Percentiles rank a stretch among this genome's conserved stretches.
Evolutionary conservation across 2,329 filamentous ascomycete species (phyloP).

Genomic region (Ustilaginoidea virens): DNA sequence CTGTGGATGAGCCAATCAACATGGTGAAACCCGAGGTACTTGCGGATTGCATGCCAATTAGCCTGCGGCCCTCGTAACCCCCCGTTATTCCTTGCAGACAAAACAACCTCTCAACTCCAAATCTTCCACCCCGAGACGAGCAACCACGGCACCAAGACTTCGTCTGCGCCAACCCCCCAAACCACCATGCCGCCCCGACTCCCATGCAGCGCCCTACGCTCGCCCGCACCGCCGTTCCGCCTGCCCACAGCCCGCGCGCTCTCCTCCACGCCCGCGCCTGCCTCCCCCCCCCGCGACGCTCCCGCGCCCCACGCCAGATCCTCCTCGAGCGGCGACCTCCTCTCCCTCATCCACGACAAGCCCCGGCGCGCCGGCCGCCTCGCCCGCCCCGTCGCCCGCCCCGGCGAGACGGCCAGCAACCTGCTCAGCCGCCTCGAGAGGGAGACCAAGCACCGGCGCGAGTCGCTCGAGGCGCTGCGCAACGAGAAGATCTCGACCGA

Average conservation of each 20-base stretch:
- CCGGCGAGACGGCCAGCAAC: conserved; percentile 13
- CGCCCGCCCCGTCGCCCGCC: conserved; percentile 1
- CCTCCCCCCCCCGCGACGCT: conserved; percentile 11
- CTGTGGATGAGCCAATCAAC: too few relatives aligned
- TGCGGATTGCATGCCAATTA: too few relatives aligned
- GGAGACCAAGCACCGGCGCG: conserved; percentile 20
- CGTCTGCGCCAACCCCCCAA: too few relatives aligned
- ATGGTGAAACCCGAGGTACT: too few relatives aligned
- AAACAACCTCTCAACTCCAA: too few relatives aligned
- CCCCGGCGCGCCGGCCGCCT: background rate
- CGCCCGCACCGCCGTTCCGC: conserved; percentile 3
- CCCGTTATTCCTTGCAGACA: too few relatives aligned
- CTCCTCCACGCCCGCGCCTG: conserved; percentile 13
- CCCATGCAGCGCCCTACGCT: conserved; percentile 12
- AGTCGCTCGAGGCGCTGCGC: conserved; percentile 11
- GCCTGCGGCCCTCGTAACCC: too few relatives aligned
- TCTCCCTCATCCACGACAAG: conserved; percentile 8
- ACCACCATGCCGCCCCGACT: conserved; percentile 27
- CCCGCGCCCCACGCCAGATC: conserved; percentile 2
- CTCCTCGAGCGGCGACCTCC: conserved; percentile 11
- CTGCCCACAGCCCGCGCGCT: conserved; percentile 12
- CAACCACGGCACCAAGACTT: too few relatives aligned
- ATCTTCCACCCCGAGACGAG: too few relatives aligned
- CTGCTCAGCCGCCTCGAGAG: conserved; percentile 14
- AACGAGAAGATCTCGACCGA: conserved; percentile 29